These are phyloP conservation scores for Tieghemiomyces parasiticus DNA, from an alignment of 192 early-diverging fungal species.

Conservation along the genomic window DNA sequence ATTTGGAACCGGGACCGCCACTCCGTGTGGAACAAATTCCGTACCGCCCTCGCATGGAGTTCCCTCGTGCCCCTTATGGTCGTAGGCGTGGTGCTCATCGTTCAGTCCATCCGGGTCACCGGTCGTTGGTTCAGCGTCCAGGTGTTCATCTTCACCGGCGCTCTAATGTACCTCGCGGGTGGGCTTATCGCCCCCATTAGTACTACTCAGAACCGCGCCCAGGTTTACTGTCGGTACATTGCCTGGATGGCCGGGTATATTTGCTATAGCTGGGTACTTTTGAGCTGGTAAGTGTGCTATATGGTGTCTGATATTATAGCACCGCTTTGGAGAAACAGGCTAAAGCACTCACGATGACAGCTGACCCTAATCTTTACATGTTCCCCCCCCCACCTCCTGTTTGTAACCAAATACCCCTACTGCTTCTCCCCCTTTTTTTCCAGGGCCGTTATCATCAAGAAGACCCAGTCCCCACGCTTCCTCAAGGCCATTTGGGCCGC, in stretches of 20 bases:
- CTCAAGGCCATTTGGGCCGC: slow-evolving; percentile 8
- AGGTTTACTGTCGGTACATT: slow-evolving; percentile 2
- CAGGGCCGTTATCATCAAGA: slow-evolving; percentile 9
- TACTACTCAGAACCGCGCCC: slow-evolving; percentile 2
- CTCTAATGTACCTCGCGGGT: background rate
- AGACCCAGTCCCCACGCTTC: slow-evolving; percentile 9
- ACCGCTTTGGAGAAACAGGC: too few species aligned
- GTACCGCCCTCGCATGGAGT: slow-evolving; percentile 3
- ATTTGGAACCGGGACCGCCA: slow-evolving; percentile 5
- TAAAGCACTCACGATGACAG: too few species aligned
- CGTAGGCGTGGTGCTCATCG: background rate
- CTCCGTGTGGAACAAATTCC: slow-evolving; percentile 10
- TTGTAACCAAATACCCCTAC: too few species aligned
- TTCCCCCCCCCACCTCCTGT: too few species aligned
- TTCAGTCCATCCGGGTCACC: background rate
- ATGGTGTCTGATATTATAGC: too few species aligned
- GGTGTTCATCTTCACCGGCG: background rate
- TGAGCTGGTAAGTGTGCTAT: slow-evolving; percentile 3
- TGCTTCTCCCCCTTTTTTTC: too few species aligned
- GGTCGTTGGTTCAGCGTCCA: background rate
- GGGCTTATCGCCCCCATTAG: slow-evolving; percentile 6
- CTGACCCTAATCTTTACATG: too few species aligned
- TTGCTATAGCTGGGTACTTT: slow-evolving; percentile 8
- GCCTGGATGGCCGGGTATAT: background rate
- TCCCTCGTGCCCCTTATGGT: background rate